Conservation (phyloP, 768 basidiomycete genomes). For the Suillus tomentosus region DNA sequence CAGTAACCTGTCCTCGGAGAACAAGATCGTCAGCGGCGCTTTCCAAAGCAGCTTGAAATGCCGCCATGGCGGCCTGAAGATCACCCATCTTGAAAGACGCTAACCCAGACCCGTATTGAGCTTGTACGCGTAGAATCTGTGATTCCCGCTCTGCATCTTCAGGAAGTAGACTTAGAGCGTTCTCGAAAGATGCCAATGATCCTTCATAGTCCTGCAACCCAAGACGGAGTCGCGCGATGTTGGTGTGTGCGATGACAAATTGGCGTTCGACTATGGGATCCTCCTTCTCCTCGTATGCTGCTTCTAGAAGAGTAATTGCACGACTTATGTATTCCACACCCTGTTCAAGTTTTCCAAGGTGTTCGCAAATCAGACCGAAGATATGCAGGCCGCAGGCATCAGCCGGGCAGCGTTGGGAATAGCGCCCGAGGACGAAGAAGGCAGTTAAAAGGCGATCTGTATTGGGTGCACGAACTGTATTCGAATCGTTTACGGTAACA, state of each 20-base stretch:
- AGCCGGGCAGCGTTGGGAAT: conserved; percentile 62
- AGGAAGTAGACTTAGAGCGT: conserved; percentile 66
- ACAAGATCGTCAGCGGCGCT: conserved; percentile 48
- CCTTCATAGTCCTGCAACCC: conserved; percentile 56
- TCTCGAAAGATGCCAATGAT: conserved; percentile 71
- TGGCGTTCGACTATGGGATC: conserved; percentile 73
- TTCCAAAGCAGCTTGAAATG: conserved; percentile 68
- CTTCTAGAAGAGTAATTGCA: conserved; percentile 77
- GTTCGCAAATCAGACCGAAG: conserved; percentile 82
- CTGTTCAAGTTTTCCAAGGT: conserved; percentile 68
- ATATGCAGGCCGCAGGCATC: conserved; percentile 83
- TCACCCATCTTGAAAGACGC: conserved; percentile 68
- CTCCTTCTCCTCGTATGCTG: conserved; percentile 86
- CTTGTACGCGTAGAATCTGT: conserved; percentile 56
- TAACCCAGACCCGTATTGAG: conserved; percentile 71
- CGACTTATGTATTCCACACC: conserved; percentile 58
- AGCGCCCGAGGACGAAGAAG: conserved; percentile 82
- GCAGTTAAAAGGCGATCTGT: conserved; percentile 64
- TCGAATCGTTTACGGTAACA: conserved; percentile 32
- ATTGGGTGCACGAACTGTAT: conserved; percentile 22
- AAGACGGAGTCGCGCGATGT: conserved; percentile 77
- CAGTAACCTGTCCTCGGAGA: conserved; percentile 67
- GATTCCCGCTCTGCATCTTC: conserved; percentile 46
- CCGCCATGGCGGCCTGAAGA: conserved; percentile 59
- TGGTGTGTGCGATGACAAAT: conserved; percentile 81